These are phyloP conservation scores for Scheffersomyces stambukii DNA, from an alignment of 1,139 yeast species.

Conservation along the genomic window DNA sequence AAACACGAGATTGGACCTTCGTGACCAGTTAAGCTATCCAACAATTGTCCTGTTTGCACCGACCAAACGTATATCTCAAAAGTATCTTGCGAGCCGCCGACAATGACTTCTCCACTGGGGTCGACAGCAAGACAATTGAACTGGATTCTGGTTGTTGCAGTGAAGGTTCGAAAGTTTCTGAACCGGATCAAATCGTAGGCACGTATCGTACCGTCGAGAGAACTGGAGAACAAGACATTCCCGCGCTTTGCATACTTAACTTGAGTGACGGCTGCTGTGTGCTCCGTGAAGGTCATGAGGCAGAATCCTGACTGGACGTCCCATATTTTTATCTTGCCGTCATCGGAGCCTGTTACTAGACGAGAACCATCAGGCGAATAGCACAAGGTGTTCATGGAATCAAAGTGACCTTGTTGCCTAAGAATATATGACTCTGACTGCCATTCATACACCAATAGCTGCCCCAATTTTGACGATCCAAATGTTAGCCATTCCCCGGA, in stretches of 20 bases:
- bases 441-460: constrained; percentile 95
- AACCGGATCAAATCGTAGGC: constrained; percentile 96
- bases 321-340: constrained; percentile 96
- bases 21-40: constrained; percentile 87
- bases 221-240: constrained; percentile 83
- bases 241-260: constrained; percentile 85
- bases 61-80: constrained; percentile 96
- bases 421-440: constrained; percentile 93
- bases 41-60: constrained; percentile 88
- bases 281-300: constrained; percentile 87
- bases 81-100: constrained; percentile 90
- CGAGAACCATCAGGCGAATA: constrained; percentile 96
- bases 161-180: constrained; percentile 90
- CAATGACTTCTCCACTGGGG: constrained; percentile 95
- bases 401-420: constrained; percentile 97
- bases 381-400: constrained; percentile 74
- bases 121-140: constrained; percentile 90
- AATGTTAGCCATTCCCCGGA: constrained; percentile 98
- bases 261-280: constrained; percentile 82
- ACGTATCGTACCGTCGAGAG: constrained; percentile 93
- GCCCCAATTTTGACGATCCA: constrained; percentile 91
- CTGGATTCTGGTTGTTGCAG: constrained; percentile 85
- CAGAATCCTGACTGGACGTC: constrained; percentile 92
- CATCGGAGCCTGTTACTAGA: constrained; percentile 92
- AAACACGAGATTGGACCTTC: constrained; percentile 93